Evolutionary conservation across 768 basidiomycete species (phyloP), one percentile per base, ranked within the genome.

Genomic region (Suillus fuscotomentosus): DNA sequence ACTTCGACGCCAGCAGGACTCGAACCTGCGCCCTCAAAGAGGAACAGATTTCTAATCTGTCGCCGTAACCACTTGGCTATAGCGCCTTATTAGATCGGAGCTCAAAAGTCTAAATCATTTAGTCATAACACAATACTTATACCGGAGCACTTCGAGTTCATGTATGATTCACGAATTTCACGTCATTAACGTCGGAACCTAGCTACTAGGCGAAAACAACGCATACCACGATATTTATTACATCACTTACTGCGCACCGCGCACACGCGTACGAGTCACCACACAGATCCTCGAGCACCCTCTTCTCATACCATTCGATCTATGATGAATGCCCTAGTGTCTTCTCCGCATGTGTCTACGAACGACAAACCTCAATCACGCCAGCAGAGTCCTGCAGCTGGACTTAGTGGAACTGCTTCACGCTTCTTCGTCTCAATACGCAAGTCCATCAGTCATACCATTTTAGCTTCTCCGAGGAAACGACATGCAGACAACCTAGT

Each of bases 21-120:
- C 73, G 79, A 80, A 80, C 79, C 77, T 80, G 73, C 79, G 79
- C 77, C 71, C 72, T 73, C 72, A 72, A 63, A 72, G 71, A 73
- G 71, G 71, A 72, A 71, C 70, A 71, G 70, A 71, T 71, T 70
- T 65, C 66, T 70, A 63, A 63, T 81, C 82, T 83, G 82, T 83
- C 83, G 84, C 84, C 80, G 81, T 86, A 86, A 85, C 84, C 83
- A 84, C 84, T 85, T 85, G 82, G 84, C 83, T 84, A 86, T 85
- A 83, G 84, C 82, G 84, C 83, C 84, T 27, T 50, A 69, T 76
- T 13, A 14, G 7, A 3, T 8, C 3, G 3, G n/a, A 4, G 36
- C 8, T 22, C n/a, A n/a, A 14, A 38, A 11, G 1, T 38, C 5
- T n/a, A 31, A 31, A 31, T 31, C 5, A 31, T 31, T 31, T 31